phyloP scores from a whole-genome alignment of 1,139 yeast genomes.

The Magnusiomyces ingens region DNA sequence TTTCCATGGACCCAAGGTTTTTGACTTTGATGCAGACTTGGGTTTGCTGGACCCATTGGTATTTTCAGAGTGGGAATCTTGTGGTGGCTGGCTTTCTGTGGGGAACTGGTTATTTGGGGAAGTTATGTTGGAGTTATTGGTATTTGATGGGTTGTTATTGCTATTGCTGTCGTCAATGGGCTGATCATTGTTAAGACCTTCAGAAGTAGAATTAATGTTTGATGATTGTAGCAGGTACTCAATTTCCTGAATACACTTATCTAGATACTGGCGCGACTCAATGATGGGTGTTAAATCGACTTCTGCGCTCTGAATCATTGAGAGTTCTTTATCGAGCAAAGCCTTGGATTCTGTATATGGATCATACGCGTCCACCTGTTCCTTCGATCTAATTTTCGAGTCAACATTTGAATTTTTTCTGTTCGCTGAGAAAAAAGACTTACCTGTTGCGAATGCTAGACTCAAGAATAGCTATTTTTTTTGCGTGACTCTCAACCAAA shows the following conservation, averaged over 20 bases:
- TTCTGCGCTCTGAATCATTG: conserved; percentile 12
- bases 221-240: conserved; percentile 30
- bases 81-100: not conserved
- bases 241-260: conserved; percentile 33
- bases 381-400: not conserved
- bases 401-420: not conserved
- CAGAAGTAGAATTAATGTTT: conserved; percentile 9
- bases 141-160: not conserved
- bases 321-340: conserved; percentile 9
- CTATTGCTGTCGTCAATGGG: conserved; percentile 4
- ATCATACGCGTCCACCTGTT: conserved; percentile 1
- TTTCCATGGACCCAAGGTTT: not conserved
- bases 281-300: conserved; percentile 27
- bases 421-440: conserved; percentile 1
- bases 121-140: not conserved
- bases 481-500: conserved; percentile 25
- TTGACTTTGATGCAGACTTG: no score
- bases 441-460: conserved; percentile 10
- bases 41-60: not conserved
- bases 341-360: conserved; percentile 9
- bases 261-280: conserved; percentile 30
- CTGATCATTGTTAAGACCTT: not conserved
- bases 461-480: conserved; percentile 28
- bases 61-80: not conserved
- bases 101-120: not conserved